These are phyloP conservation scores for Hericium rajendrae DNA, from an alignment of 768 basidiomycete species.

Conservation along the genomic window DNA sequence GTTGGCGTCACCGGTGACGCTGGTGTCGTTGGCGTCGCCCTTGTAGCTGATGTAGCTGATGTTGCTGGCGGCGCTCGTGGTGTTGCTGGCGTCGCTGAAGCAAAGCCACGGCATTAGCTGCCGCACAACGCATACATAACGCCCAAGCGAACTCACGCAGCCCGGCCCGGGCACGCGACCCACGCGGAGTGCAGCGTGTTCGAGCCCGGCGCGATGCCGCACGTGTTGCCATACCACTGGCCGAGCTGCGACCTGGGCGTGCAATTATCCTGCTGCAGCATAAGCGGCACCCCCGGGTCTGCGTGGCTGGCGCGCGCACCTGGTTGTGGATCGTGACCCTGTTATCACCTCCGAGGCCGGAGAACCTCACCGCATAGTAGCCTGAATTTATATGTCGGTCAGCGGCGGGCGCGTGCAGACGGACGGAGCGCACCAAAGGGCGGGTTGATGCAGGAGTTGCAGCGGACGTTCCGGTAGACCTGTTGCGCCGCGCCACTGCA, in stretches of 20 bases:
- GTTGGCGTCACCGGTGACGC: too few relatives aligned
- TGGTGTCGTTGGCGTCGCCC: too few relatives aligned
- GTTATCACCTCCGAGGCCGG: background rate
- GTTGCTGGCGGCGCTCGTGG: too few relatives aligned
- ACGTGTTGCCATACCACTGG: background rate
- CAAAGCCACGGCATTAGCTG: too few relatives aligned
- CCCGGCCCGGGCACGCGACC: background rate
- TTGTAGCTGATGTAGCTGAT: too few relatives aligned
- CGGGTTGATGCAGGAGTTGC: background rate
- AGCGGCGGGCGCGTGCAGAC: background rate
- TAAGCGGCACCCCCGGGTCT: too few relatives aligned
- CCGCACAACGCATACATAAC: too few relatives aligned
- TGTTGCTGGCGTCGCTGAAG: too few relatives aligned
- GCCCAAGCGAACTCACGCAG: too few relatives aligned
- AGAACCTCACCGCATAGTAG: background rate
- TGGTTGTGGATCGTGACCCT: background rate
- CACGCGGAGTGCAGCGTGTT: background rate
- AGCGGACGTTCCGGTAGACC: background rate
- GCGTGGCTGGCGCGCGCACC: too few relatives aligned
- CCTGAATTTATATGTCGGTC: background rate
- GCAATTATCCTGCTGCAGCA: background rate
- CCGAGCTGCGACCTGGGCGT: background rate
- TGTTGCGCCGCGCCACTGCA: background rate
- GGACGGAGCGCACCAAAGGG: background rate
- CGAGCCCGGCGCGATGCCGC: background rate